Evolutionary conservation across 2,329 filamentous ascomycete species (phyloP).

Genomic region (Neobulgaria alba): DNA sequence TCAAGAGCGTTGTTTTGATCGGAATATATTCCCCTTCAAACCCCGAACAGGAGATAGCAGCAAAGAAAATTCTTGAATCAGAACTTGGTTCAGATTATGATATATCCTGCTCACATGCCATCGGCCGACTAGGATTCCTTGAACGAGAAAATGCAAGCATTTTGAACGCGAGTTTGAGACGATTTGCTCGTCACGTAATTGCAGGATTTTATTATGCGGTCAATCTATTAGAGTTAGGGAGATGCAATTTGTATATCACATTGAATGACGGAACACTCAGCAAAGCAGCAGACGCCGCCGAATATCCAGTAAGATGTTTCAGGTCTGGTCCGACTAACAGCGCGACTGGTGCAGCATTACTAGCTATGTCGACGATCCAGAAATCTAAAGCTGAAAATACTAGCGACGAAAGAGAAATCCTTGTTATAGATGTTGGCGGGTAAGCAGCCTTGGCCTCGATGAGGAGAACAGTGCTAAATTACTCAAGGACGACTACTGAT

Average conservation of each 20-base stretch:
- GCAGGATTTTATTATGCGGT: slow-evolving; percentile 46
- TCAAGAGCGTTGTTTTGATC: slow-evolving; percentile 42
- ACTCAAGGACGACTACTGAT: slow-evolving; percentile 46
- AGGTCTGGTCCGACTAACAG: slow-evolving; percentile 56
- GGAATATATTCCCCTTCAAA: slow-evolving; percentile 53
- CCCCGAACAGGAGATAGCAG: slow-evolving; percentile 42
- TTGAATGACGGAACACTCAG: slow-evolving; percentile 57
- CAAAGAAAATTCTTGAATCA: slow-evolving; percentile 35
- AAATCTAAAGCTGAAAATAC: slow-evolving; percentile 11
- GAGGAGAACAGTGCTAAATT: slow-evolving; percentile 4
- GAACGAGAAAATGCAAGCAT: slow-evolving; percentile 59
- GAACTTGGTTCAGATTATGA: slow-evolving; percentile 35
- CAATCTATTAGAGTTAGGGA: slow-evolving; percentile 39
- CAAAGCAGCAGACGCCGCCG: slow-evolving; percentile 42
- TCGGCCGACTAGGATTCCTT: slow-evolving; percentile 40
- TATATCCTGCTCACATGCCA: slow-evolving; percentile 41
- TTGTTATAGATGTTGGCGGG: slow-evolving; percentile 48
- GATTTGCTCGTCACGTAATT: slow-evolving; percentile 49
- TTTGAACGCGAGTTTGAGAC: slow-evolving; percentile 52
- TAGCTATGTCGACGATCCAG: too few relatives aligned
- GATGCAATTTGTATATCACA: slow-evolving; percentile 43
- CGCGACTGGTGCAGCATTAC: slow-evolving; percentile 53
- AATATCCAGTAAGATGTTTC: slow-evolving; percentile 52
- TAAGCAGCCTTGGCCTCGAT: slow-evolving; percentile 7
- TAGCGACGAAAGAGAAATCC: slow-evolving; percentile 19